A percentile compares a stretch with the other conserved stretches of the same genome.
These are phyloP conservation scores for Calonectria montana DNA, from an alignment of 2,329 filamentous ascomycete genomes.

Conservation along the genomic window DNA sequence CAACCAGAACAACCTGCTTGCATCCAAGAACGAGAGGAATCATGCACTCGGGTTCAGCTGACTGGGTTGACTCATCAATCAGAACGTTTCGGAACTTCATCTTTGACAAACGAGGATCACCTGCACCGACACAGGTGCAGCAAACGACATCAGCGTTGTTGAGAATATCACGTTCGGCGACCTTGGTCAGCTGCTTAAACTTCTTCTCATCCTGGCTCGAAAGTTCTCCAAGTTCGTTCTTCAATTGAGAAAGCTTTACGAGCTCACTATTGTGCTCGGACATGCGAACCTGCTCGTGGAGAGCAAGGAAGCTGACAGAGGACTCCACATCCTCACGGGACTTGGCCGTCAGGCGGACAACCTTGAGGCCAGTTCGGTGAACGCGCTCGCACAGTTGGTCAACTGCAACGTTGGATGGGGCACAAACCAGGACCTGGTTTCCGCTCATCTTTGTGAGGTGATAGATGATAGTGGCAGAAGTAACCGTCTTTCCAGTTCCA, in stretches of 20 bases:
- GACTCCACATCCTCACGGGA: conserved; percentile 98
- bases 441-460: conserved; percentile 96
- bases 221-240: conserved; percentile 89
- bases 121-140: conserved; percentile 97
- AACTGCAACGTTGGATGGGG: conserved; percentile 97
- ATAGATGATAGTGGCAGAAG: conserved; percentile 98
- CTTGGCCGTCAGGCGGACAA: conserved; percentile 97
- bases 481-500: conserved; percentile 98
- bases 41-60: conserved; percentile 98
- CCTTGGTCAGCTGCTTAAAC: conserved; percentile 93
- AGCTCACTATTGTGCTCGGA: conserved; percentile 96
- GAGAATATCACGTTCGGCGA: conserved; percentile 94
- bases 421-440: conserved; percentile 94
- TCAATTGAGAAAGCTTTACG: conserved; percentile 91
- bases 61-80: conserved; percentile 98
- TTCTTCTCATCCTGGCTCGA: conserved; percentile 98
- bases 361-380: conserved; percentile 93
- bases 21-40: conserved; percentile 96
- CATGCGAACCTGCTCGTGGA: conserved; percentile 97
- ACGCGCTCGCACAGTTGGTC: conserved; percentile 98
- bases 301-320: conserved; percentile 93
- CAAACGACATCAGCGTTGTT: conserved; percentile 97
- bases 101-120: conserved; percentile 93
- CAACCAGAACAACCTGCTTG: conserved; percentile 98
- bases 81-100: conserved; percentile 98